phyloP scores from a whole-genome alignment of 768 basidiomycete genomes.

The Suillus ampliporus region DNA sequence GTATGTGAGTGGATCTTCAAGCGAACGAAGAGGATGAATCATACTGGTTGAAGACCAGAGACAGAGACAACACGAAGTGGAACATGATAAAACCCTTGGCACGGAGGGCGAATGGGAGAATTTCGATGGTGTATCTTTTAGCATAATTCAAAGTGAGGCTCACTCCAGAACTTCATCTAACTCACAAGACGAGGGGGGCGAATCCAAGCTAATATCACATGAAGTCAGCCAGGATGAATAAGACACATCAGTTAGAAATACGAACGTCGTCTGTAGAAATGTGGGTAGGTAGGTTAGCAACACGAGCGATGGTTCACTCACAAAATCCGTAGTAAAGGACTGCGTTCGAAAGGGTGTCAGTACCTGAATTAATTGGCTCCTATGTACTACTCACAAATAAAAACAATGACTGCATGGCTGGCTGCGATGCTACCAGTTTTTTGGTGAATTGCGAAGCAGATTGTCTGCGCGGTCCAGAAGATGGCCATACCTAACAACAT shows the following conservation, averaged over 20 bases:
- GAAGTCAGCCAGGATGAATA: slow-evolving; percentile 1
- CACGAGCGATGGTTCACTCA: slow-evolving; percentile 19
- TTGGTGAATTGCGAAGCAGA: slow-evolving; percentile 40
- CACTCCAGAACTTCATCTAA: background rate
- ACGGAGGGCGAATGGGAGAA: slow-evolving; percentile 46
- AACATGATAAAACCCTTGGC: slow-evolving; percentile 48
- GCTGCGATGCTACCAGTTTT: slow-evolving; percentile 30
- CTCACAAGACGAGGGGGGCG: slow-evolving; percentile 44
- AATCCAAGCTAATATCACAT: slow-evolving; percentile 38
- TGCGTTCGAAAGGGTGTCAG: slow-evolving; percentile 16
- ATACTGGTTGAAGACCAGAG: slow-evolving; percentile 52
- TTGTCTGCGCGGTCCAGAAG: slow-evolving; percentile 46
- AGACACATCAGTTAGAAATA: slow-evolving; percentile 8
- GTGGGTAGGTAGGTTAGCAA: background rate
- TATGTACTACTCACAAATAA: slow-evolving; percentile 43
- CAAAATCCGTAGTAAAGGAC: slow-evolving; percentile 49
- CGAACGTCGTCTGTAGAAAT: slow-evolving; percentile 38
- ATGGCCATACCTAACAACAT: slow-evolving; percentile 46
- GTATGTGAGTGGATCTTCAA: slow-evolving; percentile 23
- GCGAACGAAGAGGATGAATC: slow-evolving; percentile 30
- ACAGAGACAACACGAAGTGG: slow-evolving; percentile 43
- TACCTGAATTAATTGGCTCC: background rate
- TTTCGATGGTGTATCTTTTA: slow-evolving; percentile 46
- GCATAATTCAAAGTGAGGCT: background rate
- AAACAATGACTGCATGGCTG: slow-evolving; percentile 50